A percentile compares a stretch with the other conserved stretches of the same genome.
phyloP scores from a whole-genome alignment of 2,329 filamentous ascomycete genomes.

The Chaetomium globosum region DNA sequence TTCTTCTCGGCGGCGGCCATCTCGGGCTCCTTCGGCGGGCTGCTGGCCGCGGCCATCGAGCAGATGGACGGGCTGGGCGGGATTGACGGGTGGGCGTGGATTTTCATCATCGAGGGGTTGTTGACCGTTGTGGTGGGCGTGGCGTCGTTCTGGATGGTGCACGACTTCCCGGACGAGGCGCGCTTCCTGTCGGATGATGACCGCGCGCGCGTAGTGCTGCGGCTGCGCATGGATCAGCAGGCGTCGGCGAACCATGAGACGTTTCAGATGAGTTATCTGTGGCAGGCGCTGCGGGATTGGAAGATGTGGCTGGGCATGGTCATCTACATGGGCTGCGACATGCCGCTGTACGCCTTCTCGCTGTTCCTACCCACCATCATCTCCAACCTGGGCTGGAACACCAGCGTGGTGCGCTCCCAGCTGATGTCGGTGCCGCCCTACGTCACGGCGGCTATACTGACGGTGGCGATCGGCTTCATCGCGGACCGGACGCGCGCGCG shows the following conservation, averaged over 20 bases:
- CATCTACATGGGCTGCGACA: conserved; percentile 53
- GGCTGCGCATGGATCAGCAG: conserved; percentile 70
- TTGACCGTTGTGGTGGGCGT: conserved; percentile 67
- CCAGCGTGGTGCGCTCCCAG: conserved; percentile 62
- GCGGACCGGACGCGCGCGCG: conserved; percentile 74
- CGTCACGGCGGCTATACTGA: conserved; percentile 68
- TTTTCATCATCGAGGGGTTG: conserved; percentile 68
- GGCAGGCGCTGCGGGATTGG: conserved; percentile 72
- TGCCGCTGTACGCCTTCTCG: conserved; percentile 57
- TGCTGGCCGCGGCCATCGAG: conserved; percentile 69
- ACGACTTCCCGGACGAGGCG: conserved; percentile 77
- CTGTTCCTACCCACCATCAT: conserved; percentile 63
- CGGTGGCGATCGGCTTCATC: conserved; percentile 69
- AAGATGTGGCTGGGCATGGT: conserved; percentile 64
- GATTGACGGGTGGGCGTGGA: conserved; percentile 60
- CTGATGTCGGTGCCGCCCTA: conserved; percentile 77
- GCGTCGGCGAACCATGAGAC: conserved; percentile 67
- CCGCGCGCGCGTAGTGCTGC: conserved; percentile 66
- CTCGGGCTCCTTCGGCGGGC: conserved; percentile 72
- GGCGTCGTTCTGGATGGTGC: conserved; percentile 70
- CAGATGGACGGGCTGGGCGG: conserved; percentile 64
- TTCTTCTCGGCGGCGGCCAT: conserved; percentile 81
- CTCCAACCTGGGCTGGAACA: conserved; percentile 45
- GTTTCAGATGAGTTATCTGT: conserved; percentile 72
- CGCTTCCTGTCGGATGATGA: conserved; percentile 68